These are phyloP conservation scores for Physocladia obscura DNA, from an alignment of 192 early-diverging fungal species.

Conservation along the genomic window DNA sequence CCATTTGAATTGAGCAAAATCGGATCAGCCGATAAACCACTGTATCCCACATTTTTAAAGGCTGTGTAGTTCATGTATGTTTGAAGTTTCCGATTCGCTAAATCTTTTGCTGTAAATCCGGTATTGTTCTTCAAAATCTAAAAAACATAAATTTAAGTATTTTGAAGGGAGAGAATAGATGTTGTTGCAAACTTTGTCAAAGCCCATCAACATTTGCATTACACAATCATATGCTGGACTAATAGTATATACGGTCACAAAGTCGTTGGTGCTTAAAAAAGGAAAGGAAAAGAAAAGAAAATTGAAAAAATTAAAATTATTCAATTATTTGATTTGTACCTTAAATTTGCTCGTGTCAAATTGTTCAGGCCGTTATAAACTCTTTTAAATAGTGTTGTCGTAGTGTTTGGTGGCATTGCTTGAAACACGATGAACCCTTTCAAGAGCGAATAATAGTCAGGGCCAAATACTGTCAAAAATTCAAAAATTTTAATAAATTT, in stretches of 20 bases:
- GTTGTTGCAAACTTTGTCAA: slow-evolving; percentile 1
- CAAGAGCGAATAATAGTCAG: slow-evolving; percentile 3
- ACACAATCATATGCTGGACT: slow-evolving; percentile 11
- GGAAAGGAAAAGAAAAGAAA: too few relatives aligned
- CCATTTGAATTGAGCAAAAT: neutral
- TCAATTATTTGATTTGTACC: too few relatives aligned
- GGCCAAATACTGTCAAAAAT: neutral
- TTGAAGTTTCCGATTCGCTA: neutral
- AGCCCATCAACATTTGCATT: slow-evolving; percentile 11
- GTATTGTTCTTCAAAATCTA: slow-evolving; percentile 6
- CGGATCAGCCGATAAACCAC: neutral
- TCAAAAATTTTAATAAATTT: neutral
- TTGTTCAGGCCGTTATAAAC: neutral
- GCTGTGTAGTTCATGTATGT: slow-evolving; percentile 6
- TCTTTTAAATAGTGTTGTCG: slow-evolving; percentile 2
- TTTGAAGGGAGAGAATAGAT: too few relatives aligned
- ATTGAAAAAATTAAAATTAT: too few relatives aligned
- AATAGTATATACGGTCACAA: neutral
- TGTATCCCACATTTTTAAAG: slow-evolving; percentile 4
- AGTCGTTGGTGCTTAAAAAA: neutral
- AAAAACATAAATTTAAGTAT: neutral
- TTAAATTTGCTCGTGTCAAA: neutral
- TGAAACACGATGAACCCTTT: neutral
- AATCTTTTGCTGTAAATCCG: neutral
- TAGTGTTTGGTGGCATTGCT: neutral